Evolutionary conservation across 257 asterid species (phyloP).

Genomic region (Fraxinus anomala): DNA sequence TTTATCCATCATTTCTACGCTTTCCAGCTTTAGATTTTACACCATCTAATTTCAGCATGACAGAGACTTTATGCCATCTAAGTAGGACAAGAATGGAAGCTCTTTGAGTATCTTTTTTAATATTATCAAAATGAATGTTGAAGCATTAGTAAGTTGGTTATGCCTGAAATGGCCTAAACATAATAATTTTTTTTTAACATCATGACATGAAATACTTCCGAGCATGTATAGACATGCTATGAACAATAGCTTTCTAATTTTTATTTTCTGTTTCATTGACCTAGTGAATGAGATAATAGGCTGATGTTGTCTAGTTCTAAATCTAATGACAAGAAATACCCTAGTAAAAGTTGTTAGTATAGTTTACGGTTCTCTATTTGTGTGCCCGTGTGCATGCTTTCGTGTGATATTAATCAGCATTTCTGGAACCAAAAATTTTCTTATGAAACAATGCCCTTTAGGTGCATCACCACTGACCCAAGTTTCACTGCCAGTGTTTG

Average conservation of each 20-base stretch:
- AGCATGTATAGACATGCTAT: not conserved
- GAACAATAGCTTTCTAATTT: not conserved
- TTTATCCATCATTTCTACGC: not conserved
- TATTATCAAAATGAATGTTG: not conserved
- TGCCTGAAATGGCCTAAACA: not conserved
- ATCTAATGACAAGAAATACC: not conserved
- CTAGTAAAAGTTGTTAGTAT: not conserved
- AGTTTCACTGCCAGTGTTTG: not conserved
- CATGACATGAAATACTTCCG: not conserved
- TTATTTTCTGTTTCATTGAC: not conserved
- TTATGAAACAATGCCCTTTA: not conserved
- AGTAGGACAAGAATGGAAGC: not conserved
- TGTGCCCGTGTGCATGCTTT: not conserved
- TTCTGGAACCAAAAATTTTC: not conserved
- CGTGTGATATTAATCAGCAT: not conserved
- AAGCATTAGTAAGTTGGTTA: not conserved
- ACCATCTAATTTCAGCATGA: not conserved
- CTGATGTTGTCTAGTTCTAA: not conserved
- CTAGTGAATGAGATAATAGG: not conserved
- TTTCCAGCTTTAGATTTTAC: conserved; percentile 9
- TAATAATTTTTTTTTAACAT: not conserved
- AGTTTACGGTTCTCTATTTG: not conserved
- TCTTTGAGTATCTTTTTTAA: not conserved
- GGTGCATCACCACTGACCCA: not conserved
- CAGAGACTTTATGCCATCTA: not conserved